A percentile compares a stretch with the other conserved stretches of the same genome.
These are phyloP conservation scores for Aspergillus uvarum DNA, from an alignment of 2,329 filamentous ascomycete species.

Conservation along the genomic window DNA sequence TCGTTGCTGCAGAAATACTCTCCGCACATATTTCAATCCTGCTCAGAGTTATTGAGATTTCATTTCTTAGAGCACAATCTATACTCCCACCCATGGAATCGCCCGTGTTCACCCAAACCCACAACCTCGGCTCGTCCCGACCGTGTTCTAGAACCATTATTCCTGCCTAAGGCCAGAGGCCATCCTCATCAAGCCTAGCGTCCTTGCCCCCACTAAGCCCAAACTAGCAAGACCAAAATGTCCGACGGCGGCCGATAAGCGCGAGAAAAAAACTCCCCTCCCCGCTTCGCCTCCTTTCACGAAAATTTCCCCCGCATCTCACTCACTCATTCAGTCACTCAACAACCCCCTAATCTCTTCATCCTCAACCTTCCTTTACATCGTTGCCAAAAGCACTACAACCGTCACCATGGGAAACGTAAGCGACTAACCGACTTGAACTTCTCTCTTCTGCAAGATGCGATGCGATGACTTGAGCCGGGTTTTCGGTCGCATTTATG, in stretches of 20 bases:
- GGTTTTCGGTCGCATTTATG: not conserved
- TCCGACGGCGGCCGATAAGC: not conserved
- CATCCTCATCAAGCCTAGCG: not conserved
- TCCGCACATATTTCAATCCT: no score
- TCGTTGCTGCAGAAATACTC: no score
- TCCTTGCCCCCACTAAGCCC: not conserved
- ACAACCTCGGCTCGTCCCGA: no score
- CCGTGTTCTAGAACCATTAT: not conserved
- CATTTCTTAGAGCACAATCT: no score
- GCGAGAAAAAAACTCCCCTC: not conserved
- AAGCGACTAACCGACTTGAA: slow-evolving; percentile 13
- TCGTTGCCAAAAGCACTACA: not conserved
- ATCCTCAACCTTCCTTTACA: not conserved
- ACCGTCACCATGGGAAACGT: slow-evolving; percentile 27
- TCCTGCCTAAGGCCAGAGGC: not conserved
- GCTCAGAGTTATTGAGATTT: no score
- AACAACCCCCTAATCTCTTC: not conserved
- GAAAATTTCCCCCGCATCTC: not conserved
- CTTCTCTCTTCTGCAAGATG: not conserved
- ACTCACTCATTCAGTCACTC: not conserved
- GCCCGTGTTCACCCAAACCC: no score
- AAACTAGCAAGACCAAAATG: not conserved
- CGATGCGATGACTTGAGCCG: slow-evolving; percentile 1
- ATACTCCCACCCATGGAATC: no score
- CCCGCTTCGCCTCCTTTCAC: not conserved